These are phyloP conservation scores for Akanthomyces dipterigenus DNA, from an alignment of 2,329 filamentous ascomycete genomes.

Conservation along the genomic window DNA sequence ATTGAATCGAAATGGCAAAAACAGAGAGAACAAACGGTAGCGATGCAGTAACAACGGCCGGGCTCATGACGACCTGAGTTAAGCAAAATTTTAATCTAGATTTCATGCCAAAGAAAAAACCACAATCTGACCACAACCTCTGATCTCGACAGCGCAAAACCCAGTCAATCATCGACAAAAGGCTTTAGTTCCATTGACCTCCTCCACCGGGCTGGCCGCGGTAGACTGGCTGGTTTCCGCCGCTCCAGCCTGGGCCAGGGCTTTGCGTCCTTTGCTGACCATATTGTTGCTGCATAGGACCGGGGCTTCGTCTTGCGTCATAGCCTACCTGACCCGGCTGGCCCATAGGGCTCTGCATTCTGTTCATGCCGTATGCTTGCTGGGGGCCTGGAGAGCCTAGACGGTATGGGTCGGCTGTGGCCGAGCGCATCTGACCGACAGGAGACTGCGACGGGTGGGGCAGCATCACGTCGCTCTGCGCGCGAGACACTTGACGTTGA, in stretches of 20 bases:
- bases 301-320: conserved; percentile 7
- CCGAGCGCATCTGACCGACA: background rate
- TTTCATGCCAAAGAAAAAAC: background rate
- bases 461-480: conserved; percentile 5
- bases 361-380: conserved; percentile 10
- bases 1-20: background rate
- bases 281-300: conserved; percentile 7
- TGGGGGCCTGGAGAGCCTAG: conserved; percentile 15
- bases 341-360: conserved; percentile 13
- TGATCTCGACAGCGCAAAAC: background rate
- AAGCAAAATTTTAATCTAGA: conserved; percentile 1
- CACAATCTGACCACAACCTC: background rate
- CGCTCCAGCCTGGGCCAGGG: conserved; percentile 6
- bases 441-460: background rate
- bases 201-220: conserved; percentile 3
- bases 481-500: conserved; percentile 10
- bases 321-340: conserved; percentile 8
- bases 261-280: conserved; percentile 10
- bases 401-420: conserved; percentile 11
- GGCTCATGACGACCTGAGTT: conserved; percentile 5
- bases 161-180: background rate
- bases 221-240: conserved; percentile 6
- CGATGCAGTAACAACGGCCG: background rate
- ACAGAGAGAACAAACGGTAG: background rate
- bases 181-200: conserved; percentile 1